Base-by-base conservation (phyloP, 768 basidiomycete species). In the Hirschioporus abietinus region DNA sequence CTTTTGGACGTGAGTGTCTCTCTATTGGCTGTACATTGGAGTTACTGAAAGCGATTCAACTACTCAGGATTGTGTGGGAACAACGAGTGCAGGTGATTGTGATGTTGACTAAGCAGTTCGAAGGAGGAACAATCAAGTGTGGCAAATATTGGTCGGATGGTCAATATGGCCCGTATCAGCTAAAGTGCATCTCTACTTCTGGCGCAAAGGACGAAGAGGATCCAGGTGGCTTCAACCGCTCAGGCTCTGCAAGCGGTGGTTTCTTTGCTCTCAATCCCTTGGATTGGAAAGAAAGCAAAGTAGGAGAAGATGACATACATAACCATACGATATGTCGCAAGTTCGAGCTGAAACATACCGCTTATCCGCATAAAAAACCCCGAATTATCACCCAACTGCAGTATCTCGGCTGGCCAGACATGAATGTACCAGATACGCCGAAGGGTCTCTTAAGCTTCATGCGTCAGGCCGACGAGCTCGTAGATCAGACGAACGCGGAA, bases 391-490 rank as follows among this genome's bases (percentile, higher is more conserved):
- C 89, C 0, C 96, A 99, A 72, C 78, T 98, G 64, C 96, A 99
- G 75, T 98, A 95, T 73, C 83, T 96, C 52, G 90, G 91, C 52
- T 99, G 96, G 96, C 94, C 96, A 1, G 96, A 99, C 72, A 90
- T 98, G 81, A 95, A 95, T 74, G 94, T 99, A 15, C 96, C 96
- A 0, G 87, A 90, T 15, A 88, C 93, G 66, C 88, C 96, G 0
- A 79, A 84, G 7, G 90, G 88, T 7, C 80, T 98, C 23, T 77
- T 97, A 58, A 79, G 83, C 17, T 83, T 99, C 25, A 84, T 97
- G 64, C 83, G 81, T 67, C 87, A 88, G 68, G 89, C 94, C n/a
- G 88, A 84, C 69, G 72, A 72, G 3, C 69, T 72, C 61, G 73
- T 72, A 35, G 75, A 72, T 42, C 66, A 65, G 24, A 42, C 70